Evolutionary conservation across 768 basidiomycete genomes (phyloP).

Genomic region (Russula virescens): DNA sequence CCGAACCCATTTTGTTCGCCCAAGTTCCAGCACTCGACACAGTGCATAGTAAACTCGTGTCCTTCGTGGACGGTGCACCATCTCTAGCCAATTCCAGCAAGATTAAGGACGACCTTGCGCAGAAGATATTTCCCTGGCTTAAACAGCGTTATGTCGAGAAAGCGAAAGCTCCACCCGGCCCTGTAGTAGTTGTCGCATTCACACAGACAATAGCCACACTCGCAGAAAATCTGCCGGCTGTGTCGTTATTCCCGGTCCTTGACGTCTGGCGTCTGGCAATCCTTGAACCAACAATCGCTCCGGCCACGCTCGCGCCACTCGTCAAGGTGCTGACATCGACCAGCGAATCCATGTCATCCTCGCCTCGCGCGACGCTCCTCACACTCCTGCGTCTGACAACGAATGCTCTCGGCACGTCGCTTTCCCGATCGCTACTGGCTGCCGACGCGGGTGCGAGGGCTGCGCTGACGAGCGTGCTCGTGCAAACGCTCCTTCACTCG

Average conservation of each 20-base stretch:
- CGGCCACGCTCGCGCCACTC: conserved; percentile 42
- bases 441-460: conserved; percentile 28
- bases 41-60: conserved; percentile 52
- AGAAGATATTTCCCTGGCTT: conserved; percentile 56
- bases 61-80: conserved; percentile 51
- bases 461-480: conserved; percentile 48
- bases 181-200: conserved; percentile 31
- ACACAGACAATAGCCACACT: conserved; percentile 41
- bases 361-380: conserved; percentile 47
- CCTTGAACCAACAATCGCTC: conserved; percentile 43
- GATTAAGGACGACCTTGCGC: conserved; percentile 46
- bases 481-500: conserved; percentile 60
- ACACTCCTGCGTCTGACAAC: conserved; percentile 62
- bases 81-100: conserved; percentile 32
- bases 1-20: conserved; percentile 69
- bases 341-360: conserved; percentile 28
- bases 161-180: conserved; percentile 15
- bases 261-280: conserved; percentile 80
- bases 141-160: conserved; percentile 47
- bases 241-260: conserved; percentile 69
- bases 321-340: conserved; percentile 37
- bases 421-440: conserved; percentile 41
- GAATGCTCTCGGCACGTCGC: conserved; percentile 53
- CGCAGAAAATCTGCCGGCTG: conserved; percentile 40
- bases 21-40: conserved; percentile 66